phyloP scores from a whole-genome alignment of 371 early-diverging fungal genomes.

The Mortierella sp. region DNA sequence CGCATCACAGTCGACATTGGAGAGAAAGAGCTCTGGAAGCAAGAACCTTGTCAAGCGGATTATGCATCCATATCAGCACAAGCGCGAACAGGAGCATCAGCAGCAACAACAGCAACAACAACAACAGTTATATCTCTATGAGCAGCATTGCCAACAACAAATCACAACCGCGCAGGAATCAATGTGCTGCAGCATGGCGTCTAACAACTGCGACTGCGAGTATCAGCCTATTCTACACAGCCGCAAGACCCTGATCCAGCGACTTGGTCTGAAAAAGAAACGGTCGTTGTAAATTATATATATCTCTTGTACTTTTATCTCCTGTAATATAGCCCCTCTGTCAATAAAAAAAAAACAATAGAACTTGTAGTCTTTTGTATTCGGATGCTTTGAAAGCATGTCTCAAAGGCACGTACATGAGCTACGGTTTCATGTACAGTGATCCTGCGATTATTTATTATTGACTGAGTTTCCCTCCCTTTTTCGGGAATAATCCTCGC shows the following conservation, averaged over 20 bases:
- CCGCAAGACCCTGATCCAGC: constrained; percentile 24
- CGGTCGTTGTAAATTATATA: neutral
- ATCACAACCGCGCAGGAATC: constrained; percentile 2
- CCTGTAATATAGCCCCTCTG: too few species aligned
- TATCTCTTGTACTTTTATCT: too few species aligned
- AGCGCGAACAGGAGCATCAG: constrained; percentile 15
- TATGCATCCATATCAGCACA: constrained; percentile 29
- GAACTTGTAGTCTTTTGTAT: too few species aligned
- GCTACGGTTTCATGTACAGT: too few species aligned
- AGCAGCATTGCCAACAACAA: neutral
- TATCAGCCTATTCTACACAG: constrained; percentile 19
- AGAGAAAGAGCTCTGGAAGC: constrained; percentile 9
- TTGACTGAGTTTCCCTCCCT: too few species aligned
- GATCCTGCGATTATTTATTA: too few species aligned
- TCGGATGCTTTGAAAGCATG: too few species aligned
- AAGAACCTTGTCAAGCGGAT: constrained; percentile 22
- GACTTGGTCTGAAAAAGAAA: constrained; percentile 39
- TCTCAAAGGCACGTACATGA: too few species aligned
- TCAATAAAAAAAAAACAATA: too few species aligned
- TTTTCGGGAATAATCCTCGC: neutral
- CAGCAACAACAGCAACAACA: constrained; percentile 5
- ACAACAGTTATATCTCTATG: neutral
- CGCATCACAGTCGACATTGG: neutral
- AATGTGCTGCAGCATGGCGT: neutral
- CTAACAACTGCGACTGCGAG: constrained; percentile 6